Evolutionary conservation across 169 alveolate species (phyloP).

Genomic region (Plasmodium cynomolgi): DNA sequence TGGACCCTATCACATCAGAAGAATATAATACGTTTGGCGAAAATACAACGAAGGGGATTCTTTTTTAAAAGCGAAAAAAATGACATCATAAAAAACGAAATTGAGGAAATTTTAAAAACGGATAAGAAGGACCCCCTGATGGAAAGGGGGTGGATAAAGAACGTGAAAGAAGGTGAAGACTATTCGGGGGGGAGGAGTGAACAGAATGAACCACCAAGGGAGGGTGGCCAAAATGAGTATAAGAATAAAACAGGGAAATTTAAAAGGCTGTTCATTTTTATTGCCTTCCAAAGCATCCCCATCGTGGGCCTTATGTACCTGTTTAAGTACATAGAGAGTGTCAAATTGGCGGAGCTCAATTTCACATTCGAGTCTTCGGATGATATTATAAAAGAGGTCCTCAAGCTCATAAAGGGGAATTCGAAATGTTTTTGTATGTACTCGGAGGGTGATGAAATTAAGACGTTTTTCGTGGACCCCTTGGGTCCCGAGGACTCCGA

Average conservation of each 20-base stretch:
- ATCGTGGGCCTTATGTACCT: conserved; percentile 53
- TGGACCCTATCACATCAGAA: background rate
- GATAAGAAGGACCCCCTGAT: background rate
- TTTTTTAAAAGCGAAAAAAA: conserved; percentile 51
- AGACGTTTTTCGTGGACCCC: conserved; percentile 55
- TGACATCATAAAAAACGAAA: conserved; percentile 55
- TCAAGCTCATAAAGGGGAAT: conserved; percentile 18
- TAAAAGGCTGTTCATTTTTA: conserved; percentile 52
- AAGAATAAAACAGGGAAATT: conserved; percentile 28
- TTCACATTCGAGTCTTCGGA: conserved; percentile 43
- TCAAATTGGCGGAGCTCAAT: conserved; percentile 32
- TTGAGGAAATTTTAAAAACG: conserved; percentile 43
- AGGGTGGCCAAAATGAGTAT: background rate
- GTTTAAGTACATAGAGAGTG: conserved; percentile 53
- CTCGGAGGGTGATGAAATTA: conserved; percentile 18
- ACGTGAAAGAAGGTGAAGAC: background rate
- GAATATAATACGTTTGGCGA: background rate
- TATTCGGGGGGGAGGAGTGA: background rate
- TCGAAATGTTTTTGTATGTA: conserved; percentile 51
- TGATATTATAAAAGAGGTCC: conserved; percentile 31
- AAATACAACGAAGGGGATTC: background rate
- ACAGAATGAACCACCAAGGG: background rate
- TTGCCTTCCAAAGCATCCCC: conserved; percentile 59
- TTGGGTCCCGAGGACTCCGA: conserved; percentile 32
- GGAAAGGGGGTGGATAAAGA: background rate